Evolutionary conservation across 805 yeast genomes (phyloP).

Genomic region (Metschnikowia cubensis): DNA sequence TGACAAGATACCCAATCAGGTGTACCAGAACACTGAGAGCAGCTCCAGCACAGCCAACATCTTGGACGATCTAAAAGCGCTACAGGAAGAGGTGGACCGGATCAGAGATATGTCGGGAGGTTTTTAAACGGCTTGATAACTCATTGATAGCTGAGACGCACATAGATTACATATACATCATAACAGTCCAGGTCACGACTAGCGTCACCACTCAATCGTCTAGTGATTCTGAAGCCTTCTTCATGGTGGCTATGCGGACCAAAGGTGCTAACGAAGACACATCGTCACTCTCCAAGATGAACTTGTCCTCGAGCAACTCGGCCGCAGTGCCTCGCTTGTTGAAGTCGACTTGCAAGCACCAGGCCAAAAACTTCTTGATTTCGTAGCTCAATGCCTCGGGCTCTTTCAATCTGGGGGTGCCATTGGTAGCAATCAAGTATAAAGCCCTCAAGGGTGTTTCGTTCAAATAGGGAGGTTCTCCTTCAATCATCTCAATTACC

Average conservation of each 20-base stretch:
- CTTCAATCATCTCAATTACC: conserved; percentile 98
- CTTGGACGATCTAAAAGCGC: conserved; percentile 59
- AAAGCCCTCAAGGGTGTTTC: conserved; percentile 94
- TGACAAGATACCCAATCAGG: conserved; percentile 18
- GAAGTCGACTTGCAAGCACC: conserved; percentile 80
- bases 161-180: background rate
- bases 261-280: conserved; percentile 64
- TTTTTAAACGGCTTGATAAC: conserved; percentile 14
- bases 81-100: conserved; percentile 67
- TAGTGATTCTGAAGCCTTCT: conserved; percentile 40
- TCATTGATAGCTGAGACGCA: conserved; percentile 9
- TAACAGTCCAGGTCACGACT: background rate
- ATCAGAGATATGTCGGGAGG: conserved; percentile 47
- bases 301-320: conserved; percentile 64
- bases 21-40: conserved; percentile 11
- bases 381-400: conserved; percentile 71
- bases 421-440: conserved; percentile 92
- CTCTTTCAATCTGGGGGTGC: conserved; percentile 90
- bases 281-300: conserved; percentile 59
- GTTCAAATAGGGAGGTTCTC: conserved; percentile 96
- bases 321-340: conserved; percentile 76
- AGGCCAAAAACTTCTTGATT: conserved; percentile 65
- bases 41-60: conserved; percentile 45
- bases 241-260: conserved; percentile 69
- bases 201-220: conserved; percentile 5